phyloP scores from a whole-genome alignment of 768 basidiomycete genomes.

The Suillus hirtellus region DNA sequence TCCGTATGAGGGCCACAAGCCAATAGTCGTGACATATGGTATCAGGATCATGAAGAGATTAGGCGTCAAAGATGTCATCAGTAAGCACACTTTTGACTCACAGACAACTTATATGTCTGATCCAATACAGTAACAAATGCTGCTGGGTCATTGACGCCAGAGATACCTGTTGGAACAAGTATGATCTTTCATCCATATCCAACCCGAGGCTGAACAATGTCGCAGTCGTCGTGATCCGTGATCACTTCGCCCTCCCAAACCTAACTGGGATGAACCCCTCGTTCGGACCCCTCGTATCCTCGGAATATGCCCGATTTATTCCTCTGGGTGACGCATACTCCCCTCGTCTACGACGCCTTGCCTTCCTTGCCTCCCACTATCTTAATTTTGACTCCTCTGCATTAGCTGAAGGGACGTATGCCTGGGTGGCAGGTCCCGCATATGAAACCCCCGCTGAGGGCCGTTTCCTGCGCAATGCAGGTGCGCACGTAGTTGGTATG shows the following conservation, averaged over 20 bases:
- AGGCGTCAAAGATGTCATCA: conserved; percentile 74
- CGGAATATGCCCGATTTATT: conserved; percentile 70
- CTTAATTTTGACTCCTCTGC: conserved; percentile 54
- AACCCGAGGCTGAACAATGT: conserved; percentile 13
- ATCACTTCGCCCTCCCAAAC: conserved; percentile 82
- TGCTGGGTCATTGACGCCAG: conserved; percentile 75
- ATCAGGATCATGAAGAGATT: conserved; percentile 77
- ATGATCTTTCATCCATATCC: conserved; percentile 26
- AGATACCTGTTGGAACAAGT: conserved; percentile 81
- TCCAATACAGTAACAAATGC: conserved; percentile 77
- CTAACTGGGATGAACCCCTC: conserved; percentile 78
- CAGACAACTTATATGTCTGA: not conserved
- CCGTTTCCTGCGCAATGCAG: conserved; percentile 66
- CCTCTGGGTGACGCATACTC: conserved; percentile 87
- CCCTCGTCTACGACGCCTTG: conserved; percentile 61
- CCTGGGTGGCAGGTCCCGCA: conserved; percentile 88
- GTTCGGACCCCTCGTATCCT: conserved; percentile 65
- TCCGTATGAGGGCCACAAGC: conserved; percentile 78
- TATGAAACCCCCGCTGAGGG: conserved; percentile 92
- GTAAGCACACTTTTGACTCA: conserved; percentile 43
- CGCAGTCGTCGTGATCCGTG: conserved; percentile 79
- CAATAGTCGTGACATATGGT: conserved; percentile 73
- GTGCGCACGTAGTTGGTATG: conserved; percentile 94
- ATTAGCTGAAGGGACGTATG: conserved; percentile 81
- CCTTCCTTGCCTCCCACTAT: conserved; percentile 69